Evolutionary conservation across 331 rosid genomes (phyloP), one percentile per base, ranked within the genome.

Genomic region (Pyrus hybrid): DNA sequence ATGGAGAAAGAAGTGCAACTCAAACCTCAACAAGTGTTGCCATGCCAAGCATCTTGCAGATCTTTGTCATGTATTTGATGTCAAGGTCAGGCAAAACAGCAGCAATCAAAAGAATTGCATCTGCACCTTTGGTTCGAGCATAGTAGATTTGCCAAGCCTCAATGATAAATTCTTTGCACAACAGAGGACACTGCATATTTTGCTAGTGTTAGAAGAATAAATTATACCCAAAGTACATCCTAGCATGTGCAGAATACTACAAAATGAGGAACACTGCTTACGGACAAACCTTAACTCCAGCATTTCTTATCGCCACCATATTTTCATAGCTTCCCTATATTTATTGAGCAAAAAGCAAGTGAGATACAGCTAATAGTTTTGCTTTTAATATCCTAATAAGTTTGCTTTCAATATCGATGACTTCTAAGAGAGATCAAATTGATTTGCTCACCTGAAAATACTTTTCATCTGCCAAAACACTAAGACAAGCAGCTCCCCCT

Each of bases 401-500:
- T 63, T 76, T 76, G 67, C 70, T 56, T 70, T 79, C 33, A 71
- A 47, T 4, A 67, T 54, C 64, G 10, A 54, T 51, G 64, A 22
- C 7, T n/a, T 63, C 5, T 5, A 2, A 3, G 33, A 18, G 7
- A 49, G 53, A 45, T 73, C 51, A 51, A 57, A 77, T 61, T 74
- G 72, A 73, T 56, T 65, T 28, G 60, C 63, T 79, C 82, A 92
- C 99, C 99, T 90, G 86, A 72, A 94, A 94, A 80, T 76, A 94
- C 83, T 94, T 94, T 74, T 81, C 81, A 77, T 94, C 99, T 1
- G 97, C 92, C 82, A 94, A 72, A 85, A 94, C 95, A 83, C 99
- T 94, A 51, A 94, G 91, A 81, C 99, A 94, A 73, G 99, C 99
- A 7, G 99, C 99, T 82, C 96, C 99, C 57, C 99, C 99, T 79